Evolutionary conservation across 129 eudicot genomes (phyloP).

Genomic region (Calendula officinalis): DNA sequence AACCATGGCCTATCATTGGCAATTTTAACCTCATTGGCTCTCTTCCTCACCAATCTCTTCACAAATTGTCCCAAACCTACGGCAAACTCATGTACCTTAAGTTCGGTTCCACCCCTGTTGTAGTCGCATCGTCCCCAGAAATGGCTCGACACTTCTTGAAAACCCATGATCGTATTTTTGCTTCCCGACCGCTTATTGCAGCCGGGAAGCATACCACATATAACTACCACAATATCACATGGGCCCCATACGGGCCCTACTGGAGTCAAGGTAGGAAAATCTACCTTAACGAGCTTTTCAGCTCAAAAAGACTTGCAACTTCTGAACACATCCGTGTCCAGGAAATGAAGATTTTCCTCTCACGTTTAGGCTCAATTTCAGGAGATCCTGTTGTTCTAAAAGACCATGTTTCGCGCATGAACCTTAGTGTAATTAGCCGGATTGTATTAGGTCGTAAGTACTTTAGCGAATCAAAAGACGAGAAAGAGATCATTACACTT

Average conservation of each 20-base stretch:
- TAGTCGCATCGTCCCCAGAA: slow-evolving; percentile 51
- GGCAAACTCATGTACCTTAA: slow-evolving; percentile 47
- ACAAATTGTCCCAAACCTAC: slow-evolving; percentile 42
- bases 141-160: slow-evolving; percentile 47
- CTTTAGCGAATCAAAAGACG: slow-evolving; percentile 27
- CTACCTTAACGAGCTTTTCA: slow-evolving; percentile 40
- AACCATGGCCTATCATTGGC: slow-evolving; percentile 59
- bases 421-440: slow-evolving; percentile 35
- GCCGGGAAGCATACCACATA: slow-evolving; percentile 48
- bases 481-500: slow-evolving; percentile 18
- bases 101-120: slow-evolving; percentile 37
- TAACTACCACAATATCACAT: slow-evolving; percentile 31
- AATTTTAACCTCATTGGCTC: slow-evolving; percentile 49
- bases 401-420: slow-evolving; percentile 22
- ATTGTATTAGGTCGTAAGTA: slow-evolving; percentile 39
- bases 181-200: slow-evolving; percentile 45
- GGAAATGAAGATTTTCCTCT: slow-evolving; percentile 25
- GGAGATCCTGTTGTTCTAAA: slow-evolving; percentile 27
- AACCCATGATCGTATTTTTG: slow-evolving; percentile 41
- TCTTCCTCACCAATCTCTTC: slow-evolving; percentile 50
- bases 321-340: slow-evolving; percentile 33
- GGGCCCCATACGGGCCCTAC: slow-evolving; percentile 51
- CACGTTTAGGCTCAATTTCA: slow-evolving; percentile 15
- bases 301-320: slow-evolving; percentile 28
- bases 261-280: slow-evolving; percentile 49